Evolutionary conservation across 2,329 filamentous ascomycete genomes (phyloP).

Genomic region (Pseudogymnoascus sp.): DNA sequence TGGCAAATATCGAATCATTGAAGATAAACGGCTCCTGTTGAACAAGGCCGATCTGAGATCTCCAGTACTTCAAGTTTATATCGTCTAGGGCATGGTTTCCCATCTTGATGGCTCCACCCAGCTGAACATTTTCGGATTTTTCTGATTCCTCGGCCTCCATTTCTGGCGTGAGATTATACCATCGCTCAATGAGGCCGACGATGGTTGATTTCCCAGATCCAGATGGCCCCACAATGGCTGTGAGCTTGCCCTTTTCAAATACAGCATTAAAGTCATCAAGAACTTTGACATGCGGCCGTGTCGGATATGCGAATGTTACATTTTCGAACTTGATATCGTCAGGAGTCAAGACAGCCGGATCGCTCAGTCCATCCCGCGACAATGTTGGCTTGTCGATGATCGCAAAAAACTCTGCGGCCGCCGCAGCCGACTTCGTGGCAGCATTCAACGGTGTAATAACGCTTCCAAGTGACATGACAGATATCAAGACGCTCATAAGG

Average conservation of each 20-base stretch:
- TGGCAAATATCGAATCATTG: slow-evolving; percentile 56
- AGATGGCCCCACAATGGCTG: slow-evolving; percentile 66
- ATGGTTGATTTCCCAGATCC: slow-evolving; percentile 71
- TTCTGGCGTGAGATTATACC: slow-evolving; percentile 57
- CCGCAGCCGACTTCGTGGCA: slow-evolving; percentile 31
- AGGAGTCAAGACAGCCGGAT: slow-evolving; percentile 42
- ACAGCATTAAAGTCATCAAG: slow-evolving; percentile 51
- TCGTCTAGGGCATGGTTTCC: slow-evolving; percentile 47
- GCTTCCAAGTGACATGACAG: slow-evolving; percentile 49
- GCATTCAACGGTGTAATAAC: slow-evolving; percentile 53
- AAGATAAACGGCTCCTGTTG: slow-evolving; percentile 64
- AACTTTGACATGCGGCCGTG: slow-evolving; percentile 55
- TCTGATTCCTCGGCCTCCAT: slow-evolving; percentile 34
- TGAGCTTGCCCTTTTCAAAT: slow-evolving; percentile 58
- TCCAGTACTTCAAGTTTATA: slow-evolving; percentile 55
- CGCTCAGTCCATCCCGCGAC: slow-evolving; percentile 34
- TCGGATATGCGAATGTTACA: slow-evolving; percentile 69
- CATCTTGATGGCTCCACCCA: slow-evolving; percentile 47
- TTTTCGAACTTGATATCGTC: slow-evolving; percentile 54
- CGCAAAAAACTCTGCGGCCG: slow-evolving; percentile 32
- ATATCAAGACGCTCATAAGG: slow-evolving; percentile 49
- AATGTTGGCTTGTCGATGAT: slow-evolving; percentile 34
- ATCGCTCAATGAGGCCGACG: slow-evolving; percentile 62
- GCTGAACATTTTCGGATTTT: slow-evolving; percentile 33
- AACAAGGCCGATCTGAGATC: slow-evolving; percentile 56